These are phyloP conservation scores for Cronartium ribicola DNA, from an alignment of 1,284 basidiomycete genomes.

Conservation along the genomic window DNA sequence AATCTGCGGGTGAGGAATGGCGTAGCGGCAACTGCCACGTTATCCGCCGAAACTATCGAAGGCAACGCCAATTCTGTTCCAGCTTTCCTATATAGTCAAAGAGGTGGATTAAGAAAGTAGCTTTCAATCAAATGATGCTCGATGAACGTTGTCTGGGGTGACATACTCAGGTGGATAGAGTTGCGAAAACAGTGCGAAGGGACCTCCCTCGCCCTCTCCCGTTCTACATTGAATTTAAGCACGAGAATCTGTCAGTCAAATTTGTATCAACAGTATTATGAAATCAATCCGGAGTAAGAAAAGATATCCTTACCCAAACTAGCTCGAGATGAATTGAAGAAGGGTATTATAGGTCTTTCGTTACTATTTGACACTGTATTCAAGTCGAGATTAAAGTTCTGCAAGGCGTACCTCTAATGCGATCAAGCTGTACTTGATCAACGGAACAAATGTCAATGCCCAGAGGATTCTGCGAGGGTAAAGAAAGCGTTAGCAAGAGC, in stretches of 20 bases:
- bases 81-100: conserved; percentile 18
- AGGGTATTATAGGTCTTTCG: neutral
- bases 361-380: too few species aligned
- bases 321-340: neutral
- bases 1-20: conserved; percentile 15
- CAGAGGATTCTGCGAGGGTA: conserved; percentile 14
- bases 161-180: conserved; percentile 40
- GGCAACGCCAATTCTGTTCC: conserved; percentile 21
- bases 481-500: neutral
- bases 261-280: neutral
- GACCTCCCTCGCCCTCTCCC: conserved; percentile 39
- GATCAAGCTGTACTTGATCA: conserved; percentile 40
- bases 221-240: conserved; percentile 10
- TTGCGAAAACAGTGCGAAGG: conserved; percentile 41
- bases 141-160: neutral
- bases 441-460: conserved; percentile 33
- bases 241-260: neutral
- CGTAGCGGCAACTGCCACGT: conserved; percentile 21
- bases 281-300: neutral
- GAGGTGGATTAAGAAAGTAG: neutral
- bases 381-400: too few species aligned
- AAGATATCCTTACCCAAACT: conserved; percentile 14
- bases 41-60: conserved; percentile 24
- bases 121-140: neutral
- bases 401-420: conserved; percentile 30